Percentiles rank a stretch among this genome's conserved stretches.
Evolutionary conservation across 257 asterid genomes (phyloP).

Genomic region (Catharanthus roseus): DNA sequence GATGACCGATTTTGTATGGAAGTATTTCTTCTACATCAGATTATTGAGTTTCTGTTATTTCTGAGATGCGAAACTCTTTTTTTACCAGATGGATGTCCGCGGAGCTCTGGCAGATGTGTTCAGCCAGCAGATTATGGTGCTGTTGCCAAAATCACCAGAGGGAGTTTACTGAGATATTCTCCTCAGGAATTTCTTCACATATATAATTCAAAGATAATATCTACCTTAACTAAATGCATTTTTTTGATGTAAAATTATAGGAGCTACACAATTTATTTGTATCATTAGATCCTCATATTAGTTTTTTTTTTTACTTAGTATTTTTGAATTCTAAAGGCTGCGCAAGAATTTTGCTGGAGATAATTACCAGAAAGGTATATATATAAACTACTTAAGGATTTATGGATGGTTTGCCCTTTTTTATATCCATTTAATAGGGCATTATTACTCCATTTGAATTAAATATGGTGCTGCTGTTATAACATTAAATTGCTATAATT

Average conservation of each 20-base stretch:
- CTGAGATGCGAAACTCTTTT: conserved; percentile 3
- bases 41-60: background rate
- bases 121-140: conserved; percentile 56
- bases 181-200: background rate
- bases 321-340: background rate
- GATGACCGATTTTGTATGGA: background rate
- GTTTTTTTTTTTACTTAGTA: background rate
- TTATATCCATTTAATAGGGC: background rate
- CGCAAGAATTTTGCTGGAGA: conserved; percentile 4
- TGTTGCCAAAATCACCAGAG: conserved; percentile 33
- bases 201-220: background rate
- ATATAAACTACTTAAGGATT: background rate
- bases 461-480: no score
- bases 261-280: background rate
- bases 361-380: background rate
- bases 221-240: background rate
- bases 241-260: conserved; percentile 4
- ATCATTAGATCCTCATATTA: background rate
- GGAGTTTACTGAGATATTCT: conserved; percentile 11
- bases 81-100: conserved; percentile 80
- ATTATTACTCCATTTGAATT: background rate
- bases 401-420: background rate
- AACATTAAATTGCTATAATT: no score
- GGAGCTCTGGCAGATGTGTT: conserved; percentile 86
- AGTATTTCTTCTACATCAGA: conserved; percentile 7